These are phyloP conservation scores for Neofusicoccum parvum DNA, from an alignment of 2,329 filamentous ascomycete species.

Conservation along the genomic window DNA sequence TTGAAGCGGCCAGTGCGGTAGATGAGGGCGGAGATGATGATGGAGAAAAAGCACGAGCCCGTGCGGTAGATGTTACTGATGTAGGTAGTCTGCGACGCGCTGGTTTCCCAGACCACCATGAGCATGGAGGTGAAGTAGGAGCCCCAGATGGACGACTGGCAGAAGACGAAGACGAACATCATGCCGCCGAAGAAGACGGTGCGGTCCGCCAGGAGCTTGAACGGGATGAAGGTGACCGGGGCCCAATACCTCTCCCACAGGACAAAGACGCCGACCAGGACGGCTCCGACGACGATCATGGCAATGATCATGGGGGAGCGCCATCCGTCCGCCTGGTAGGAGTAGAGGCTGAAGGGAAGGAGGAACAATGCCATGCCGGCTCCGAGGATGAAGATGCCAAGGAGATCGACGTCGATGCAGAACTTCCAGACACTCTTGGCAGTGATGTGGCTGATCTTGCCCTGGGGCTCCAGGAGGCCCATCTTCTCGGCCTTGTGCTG, in stretches of 20 bases:
- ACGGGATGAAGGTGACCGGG: constrained; percentile 46
- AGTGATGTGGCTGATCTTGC: constrained; percentile 9
- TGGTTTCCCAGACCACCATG: constrained; percentile 31
- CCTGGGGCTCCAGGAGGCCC: background rate
- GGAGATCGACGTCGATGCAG: background rate
- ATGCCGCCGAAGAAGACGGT: constrained; percentile 62
- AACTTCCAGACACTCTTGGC: background rate
- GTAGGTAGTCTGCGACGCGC: constrained; percentile 28
- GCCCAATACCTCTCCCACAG: constrained; percentile 43
- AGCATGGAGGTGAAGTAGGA: constrained; percentile 38
- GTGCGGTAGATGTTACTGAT: constrained; percentile 33
- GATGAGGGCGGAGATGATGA: constrained; percentile 25
- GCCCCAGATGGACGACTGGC: constrained; percentile 27
- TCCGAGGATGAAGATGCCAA: constrained; percentile 49
- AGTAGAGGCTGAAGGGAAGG: constrained; percentile 58
- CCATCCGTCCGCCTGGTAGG: constrained; percentile 34
- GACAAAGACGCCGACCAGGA: constrained; percentile 40
- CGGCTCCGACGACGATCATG: constrained; percentile 40
- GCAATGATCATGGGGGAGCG: constrained; percentile 43
- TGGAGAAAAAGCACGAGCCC: constrained; percentile 29
- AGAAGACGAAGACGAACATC: constrained; percentile 29
- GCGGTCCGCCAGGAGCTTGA: constrained; percentile 49
- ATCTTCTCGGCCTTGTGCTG: constrained; percentile 58
- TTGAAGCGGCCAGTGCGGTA: constrained; percentile 26
- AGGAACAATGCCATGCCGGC: constrained; percentile 63